Conservation (phyloP, 371 early-diverging fungal species). For the Mucor racemosus region DNA sequence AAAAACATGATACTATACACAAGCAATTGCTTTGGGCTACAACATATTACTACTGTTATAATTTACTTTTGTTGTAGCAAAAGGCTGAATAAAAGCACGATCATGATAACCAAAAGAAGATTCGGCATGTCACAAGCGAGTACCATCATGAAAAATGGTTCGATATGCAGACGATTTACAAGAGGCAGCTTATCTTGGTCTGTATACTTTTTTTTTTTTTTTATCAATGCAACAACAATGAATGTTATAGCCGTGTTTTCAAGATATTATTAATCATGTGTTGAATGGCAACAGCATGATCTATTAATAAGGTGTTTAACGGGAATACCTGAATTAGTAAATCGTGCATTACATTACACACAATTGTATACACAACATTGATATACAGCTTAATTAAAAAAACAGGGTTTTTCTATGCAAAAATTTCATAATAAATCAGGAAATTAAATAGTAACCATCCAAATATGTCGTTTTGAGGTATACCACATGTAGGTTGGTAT, state of each 20-base stretch:
- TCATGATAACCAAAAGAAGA: not conserved
- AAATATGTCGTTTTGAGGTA: too few species aligned
- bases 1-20: too few species aligned
- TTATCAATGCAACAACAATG: too few species aligned
- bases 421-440: too few species aligned
- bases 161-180: not conserved
- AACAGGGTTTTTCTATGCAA: not conserved
- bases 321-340: not conserved
- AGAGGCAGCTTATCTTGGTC: not conserved
- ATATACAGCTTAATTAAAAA: not conserved
- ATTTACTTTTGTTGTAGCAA: not conserved
- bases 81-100: not conserved
- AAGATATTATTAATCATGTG: not conserved
- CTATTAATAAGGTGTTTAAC: not conserved
- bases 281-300: not conserved
- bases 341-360: not conserved
- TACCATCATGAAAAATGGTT: not conserved
- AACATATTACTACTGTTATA: too few species aligned
- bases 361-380: not conserved
- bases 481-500: not conserved
- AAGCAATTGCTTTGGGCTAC: too few species aligned
- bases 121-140: constrained; percentile 1
- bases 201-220: not conserved
- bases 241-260: too few species aligned
- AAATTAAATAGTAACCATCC: too few species aligned